phyloP scores from a whole-genome alignment of 345 rosid genomes.

The Melastoma malabathricum region DNA sequence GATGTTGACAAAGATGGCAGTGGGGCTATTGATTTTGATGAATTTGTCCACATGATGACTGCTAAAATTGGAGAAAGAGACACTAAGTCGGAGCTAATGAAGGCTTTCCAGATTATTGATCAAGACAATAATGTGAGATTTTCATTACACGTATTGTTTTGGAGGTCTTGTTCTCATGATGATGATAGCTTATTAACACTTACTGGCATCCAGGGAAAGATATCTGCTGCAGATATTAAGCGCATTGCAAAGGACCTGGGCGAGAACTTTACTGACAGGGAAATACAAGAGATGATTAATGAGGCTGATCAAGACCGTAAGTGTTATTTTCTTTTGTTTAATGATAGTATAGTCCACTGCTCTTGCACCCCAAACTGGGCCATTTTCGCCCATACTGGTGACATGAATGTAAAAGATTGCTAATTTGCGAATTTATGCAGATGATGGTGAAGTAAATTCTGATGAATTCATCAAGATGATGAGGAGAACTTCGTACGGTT shows the following conservation, averaged over 20 bases:
- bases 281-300: slow-evolving; percentile 65
- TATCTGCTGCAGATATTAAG: slow-evolving; percentile 51
- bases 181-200: background rate
- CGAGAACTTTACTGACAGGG: slow-evolving; percentile 52
- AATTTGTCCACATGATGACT: slow-evolving; percentile 92
- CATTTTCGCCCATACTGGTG: too few relatives aligned
- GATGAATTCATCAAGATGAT: slow-evolving; percentile 67
- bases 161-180: slow-evolving; percentile 3
- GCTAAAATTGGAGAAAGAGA: slow-evolving; percentile 95
- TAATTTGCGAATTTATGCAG: slow-evolving; percentile 21
- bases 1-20: slow-evolving; percentile 98
- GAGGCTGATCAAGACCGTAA: slow-evolving; percentile 82
- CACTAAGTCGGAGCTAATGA: slow-evolving; percentile 73
- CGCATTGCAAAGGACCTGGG: slow-evolving; percentile 63
- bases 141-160: slow-evolving; percentile 3
- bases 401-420: background rate
- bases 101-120: slow-evolving; percentile 76
- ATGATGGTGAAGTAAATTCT: slow-evolving; percentile 50
- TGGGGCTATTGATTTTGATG: slow-evolving; percentile 93
- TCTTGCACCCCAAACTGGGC: too few relatives aligned
- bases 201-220: slow-evolving; percentile 44
- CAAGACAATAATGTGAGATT: slow-evolving; percentile 58
- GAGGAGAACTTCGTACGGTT: slow-evolving; percentile 45
- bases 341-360: background rate
- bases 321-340: slow-evolving; percentile 8